A percentile compares a stretch with the other conserved stretches of the same genome.
Evolutionary conservation across 2,329 filamentous ascomycete species (phyloP).

Genomic region (Penicillium italicum): DNA sequence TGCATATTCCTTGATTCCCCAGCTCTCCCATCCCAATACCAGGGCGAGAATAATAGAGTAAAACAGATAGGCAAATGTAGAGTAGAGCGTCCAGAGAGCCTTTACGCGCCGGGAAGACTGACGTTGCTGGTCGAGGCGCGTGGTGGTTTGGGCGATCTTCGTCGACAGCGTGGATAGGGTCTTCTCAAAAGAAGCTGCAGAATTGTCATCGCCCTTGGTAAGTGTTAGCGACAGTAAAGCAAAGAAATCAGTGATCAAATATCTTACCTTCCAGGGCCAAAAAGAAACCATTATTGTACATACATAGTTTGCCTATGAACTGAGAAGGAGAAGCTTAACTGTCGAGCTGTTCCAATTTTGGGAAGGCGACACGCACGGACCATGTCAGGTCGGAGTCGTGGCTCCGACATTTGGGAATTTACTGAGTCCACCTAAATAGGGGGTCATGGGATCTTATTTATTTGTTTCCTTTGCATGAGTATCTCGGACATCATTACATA

Average conservation of each 20-base stretch:
- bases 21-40: conserved; percentile 77
- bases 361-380: conserved; percentile 5
- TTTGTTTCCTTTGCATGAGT: neutral
- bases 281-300: conserved; percentile 66
- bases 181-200: conserved; percentile 90
- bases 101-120: conserved; percentile 72
- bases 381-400: neutral
- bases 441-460: neutral
- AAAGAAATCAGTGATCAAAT: neutral
- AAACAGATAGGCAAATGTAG: conserved; percentile 84
- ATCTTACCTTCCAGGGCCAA: conserved; percentile 75
- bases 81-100: conserved; percentile 85
- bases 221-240: neutral
- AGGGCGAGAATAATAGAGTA: conserved; percentile 77
- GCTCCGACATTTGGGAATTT: neutral
- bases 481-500: neutral
- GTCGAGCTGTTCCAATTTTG: neutral
- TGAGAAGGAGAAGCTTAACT: neutral
- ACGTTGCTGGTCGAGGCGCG: conserved; percentile 69
- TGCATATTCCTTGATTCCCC: conserved; percentile 73
- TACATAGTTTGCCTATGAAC: neutral
- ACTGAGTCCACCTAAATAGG: neutral
- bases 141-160: conserved; percentile 74
- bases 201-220: conserved; percentile 68
- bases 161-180: conserved; percentile 73